These are phyloP conservation scores for Blumeria graminis DNA, from an alignment of 2,329 filamentous ascomycete genomes.

Conservation along the genomic window DNA sequence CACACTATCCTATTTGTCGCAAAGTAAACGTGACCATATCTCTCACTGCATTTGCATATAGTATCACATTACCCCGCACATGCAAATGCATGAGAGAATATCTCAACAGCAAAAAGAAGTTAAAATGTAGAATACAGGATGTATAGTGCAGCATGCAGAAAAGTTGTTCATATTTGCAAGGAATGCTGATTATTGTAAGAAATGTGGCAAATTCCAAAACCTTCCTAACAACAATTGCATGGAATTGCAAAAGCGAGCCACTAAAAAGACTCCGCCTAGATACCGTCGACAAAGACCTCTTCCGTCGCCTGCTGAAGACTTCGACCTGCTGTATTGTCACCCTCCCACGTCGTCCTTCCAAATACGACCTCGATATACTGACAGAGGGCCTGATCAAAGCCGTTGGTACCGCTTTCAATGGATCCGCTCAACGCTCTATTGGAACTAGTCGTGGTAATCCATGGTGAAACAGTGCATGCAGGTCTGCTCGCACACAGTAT, in stretches of 20 bases:
- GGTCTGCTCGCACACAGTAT: background rate
- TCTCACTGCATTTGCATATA: too few relatives aligned
- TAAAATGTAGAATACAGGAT: too few relatives aligned
- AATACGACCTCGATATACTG: background rate
- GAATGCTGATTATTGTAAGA: too few relatives aligned
- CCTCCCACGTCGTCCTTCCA: background rate
- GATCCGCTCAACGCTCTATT: background rate
- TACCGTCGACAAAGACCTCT: background rate
- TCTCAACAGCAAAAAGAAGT: too few relatives aligned
- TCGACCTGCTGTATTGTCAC: background rate
- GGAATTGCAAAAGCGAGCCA: background rate
- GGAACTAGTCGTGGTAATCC: background rate
- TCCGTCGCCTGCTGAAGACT: background rate
- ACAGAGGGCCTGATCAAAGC: background rate
- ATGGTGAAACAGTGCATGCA: background rate
- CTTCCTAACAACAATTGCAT: background rate
- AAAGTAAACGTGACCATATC: too few relatives aligned
- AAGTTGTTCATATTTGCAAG: too few relatives aligned
- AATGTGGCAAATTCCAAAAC: too few relatives aligned
- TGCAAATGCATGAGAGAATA: too few relatives aligned
- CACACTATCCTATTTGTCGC: too few relatives aligned
- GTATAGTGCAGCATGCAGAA: too few relatives aligned
- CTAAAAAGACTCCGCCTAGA: background rate
- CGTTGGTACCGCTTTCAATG: background rate
- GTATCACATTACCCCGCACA: too few relatives aligned